Base-by-base conservation (phyloP, 129 eudicot species). In the Pulicaria dysenterica region DNA sequence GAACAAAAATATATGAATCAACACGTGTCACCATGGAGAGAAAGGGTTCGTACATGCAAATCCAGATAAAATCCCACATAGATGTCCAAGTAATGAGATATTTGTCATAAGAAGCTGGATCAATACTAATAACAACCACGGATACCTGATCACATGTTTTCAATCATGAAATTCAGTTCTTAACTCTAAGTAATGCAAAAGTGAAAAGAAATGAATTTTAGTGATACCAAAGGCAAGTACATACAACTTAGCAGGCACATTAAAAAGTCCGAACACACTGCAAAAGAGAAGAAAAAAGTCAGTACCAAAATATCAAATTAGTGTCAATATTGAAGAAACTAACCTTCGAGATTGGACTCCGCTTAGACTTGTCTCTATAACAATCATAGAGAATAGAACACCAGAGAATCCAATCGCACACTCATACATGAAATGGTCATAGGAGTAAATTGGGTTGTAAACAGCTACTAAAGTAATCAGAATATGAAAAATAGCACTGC, bases 391-490 rank as follows among this genome's bases (percentile, higher is more conserved):
- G 74, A 94, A 94, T 3, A 94, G 80, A 64, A 94, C 83, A 63
- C 99, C 99, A 19, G 99, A 94, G 89, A 90, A 94, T 41, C 99
- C 99, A 58, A 94, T 94, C 4, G 97, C 83, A 79, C 99, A 94
- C 83, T 90, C 88, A 53, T 84, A 38, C 96, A 94, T 86, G 81
- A 90, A 73, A 74, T 63, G 45, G 10, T 60, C 65, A 68, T 74
- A 69, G 13, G 67, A 58, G 72, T 76, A 15, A 47, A 94, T n/a
- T 4, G 99, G 99, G 62, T 84, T 94, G 80, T 84, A 62, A 43
- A 93, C 91, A 50, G 76, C 89, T 79, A 90, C 49, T 56, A 88
- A 69, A 17, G 99, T 89, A 56, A 94, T 84, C 14, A 94, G 39
- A 77, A 94, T 88, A 59, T 94, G 93, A 46, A 94, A 73, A 49